Percentiles rank a stretch among this genome's conserved stretches.
These are phyloP conservation scores for Withania somnifera DNA, from an alignment of 305 asterid species.

Conservation along the genomic window DNA sequence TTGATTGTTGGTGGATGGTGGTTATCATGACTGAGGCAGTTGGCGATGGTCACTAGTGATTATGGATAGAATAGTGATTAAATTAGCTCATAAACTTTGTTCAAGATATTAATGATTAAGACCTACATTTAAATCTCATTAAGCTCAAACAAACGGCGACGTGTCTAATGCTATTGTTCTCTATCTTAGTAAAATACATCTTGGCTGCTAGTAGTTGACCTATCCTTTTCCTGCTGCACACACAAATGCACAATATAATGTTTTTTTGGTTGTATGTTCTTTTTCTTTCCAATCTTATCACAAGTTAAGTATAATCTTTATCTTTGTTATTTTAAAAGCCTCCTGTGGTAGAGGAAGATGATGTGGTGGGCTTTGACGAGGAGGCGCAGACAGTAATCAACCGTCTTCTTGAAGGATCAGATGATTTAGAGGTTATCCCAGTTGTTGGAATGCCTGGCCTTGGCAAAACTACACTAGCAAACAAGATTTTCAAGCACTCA, in stretches of 20 bases:
- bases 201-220: background rate
- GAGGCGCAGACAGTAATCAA: background rate
- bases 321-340: background rate
- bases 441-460: conserved; percentile 6
- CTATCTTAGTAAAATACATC: background rate
- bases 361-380: conserved; percentile 3
- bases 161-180: background rate
- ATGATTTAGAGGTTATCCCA: background rate
- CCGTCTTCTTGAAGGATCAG: background rate
- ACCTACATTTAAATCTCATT: no score
- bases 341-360: conserved; percentile 4
- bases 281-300: background rate
- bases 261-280: background rate
- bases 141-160: no score
- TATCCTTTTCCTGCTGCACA: background rate
- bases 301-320: background rate
- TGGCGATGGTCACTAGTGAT: no score
- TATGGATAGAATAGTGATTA: no score
- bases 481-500: background rate
- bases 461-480: conserved; percentile 5
- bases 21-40: no score
- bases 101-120: no score
- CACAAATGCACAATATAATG: background rate
- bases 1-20: no score
- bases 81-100: no score